Evolutionary conservation across 1,284 basidiomycete species (phyloP), one percentile per base, ranked within the genome.

Genomic region (Ustilago trichophora): DNA sequence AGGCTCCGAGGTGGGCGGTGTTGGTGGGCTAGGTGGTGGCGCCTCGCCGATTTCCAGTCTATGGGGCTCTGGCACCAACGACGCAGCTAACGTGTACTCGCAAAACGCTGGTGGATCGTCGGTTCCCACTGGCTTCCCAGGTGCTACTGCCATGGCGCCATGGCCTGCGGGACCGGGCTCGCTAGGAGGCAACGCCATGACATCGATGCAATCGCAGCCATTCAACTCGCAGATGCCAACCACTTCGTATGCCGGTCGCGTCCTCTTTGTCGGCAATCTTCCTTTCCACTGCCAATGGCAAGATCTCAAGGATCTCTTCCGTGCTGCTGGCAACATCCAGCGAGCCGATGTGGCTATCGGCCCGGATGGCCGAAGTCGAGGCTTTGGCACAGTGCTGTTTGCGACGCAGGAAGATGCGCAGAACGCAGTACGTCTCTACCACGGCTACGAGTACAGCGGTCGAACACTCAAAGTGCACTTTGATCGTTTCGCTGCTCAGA

Each of bases 271-370:
- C 16, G 79, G 79, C 34, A 80, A 81, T 25, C 42, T 81, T 29
- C 77, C 77, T 0, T 81, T 80, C 67, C 75, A 78, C 44, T 77
- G 75, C 49, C 79, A 80, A 44, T 81, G 79, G 79, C 79, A 81
- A 55, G 79, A 81, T 43, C 60, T 81, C 29, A 81, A 81, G 44
- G 79, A 81, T 36, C 47, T 77, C 33, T 76, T 78, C 43, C 72
- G 75, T 15, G 72, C 74, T 6, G 75, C 76, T 1, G 80, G 78
- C 41, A 95, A 93, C 0, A 93, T 98, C 50, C 86, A 97, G 18
- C 88, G 95, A 29, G 94, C 95, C 7, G 95, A 97, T 78, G 92
- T 96, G 45, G 91, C 91, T 12, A 86, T 96, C 1, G 92, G 92
- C 1, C 91, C 91, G 2, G 93, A 96, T 80, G 95, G 95, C 77